These are phyloP conservation scores for Clonostachys solani DNA, from an alignment of 2,329 filamentous ascomycete genomes.

Conservation along the genomic window DNA sequence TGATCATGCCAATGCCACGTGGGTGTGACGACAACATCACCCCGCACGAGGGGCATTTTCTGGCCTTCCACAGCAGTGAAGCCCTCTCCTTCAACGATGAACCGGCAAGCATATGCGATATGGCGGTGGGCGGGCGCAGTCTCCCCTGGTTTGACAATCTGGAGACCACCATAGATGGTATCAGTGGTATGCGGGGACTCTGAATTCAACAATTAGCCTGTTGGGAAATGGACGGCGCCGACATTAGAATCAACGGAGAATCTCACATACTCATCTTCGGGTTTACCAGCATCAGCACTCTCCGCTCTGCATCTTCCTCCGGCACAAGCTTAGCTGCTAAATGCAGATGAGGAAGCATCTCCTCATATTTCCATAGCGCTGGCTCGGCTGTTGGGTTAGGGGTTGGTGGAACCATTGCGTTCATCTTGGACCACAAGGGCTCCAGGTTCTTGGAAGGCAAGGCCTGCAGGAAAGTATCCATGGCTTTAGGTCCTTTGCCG, in stretches of 20 bases:
- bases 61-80: slow-evolving; percentile 54
- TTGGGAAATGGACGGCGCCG: neutral
- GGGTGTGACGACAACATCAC: slow-evolving; percentile 53
- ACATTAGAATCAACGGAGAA: neutral
- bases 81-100: slow-evolving; percentile 51
- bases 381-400: neutral
- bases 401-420: slow-evolving; percentile 24
- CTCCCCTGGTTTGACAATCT: slow-evolving; percentile 52
- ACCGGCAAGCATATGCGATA: slow-evolving; percentile 50
- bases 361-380: slow-evolving; percentile 3
- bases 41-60: slow-evolving; percentile 43
- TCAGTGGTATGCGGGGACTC: slow-evolving; percentile 52
- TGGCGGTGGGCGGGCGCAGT: slow-evolving; percentile 51
- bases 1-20: slow-evolving; percentile 59
- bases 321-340: slow-evolving; percentile 18
- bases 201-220: slow-evolving; percentile 7
- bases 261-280: slow-evolving; percentile 30
- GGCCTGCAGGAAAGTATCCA: no score
- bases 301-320: slow-evolving; percentile 26
- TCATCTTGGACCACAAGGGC: slow-evolving; percentile 46
- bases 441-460: slow-evolving; percentile 22
- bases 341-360: slow-evolving; percentile 22
- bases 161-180: slow-evolving; percentile 52
- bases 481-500: no score
- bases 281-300: slow-evolving; percentile 30